Percentiles rank a stretch among this genome's conserved stretches.
phyloP scores from a whole-genome alignment of 352 stramenopile species.

The Pythium dissotocum region DNA sequence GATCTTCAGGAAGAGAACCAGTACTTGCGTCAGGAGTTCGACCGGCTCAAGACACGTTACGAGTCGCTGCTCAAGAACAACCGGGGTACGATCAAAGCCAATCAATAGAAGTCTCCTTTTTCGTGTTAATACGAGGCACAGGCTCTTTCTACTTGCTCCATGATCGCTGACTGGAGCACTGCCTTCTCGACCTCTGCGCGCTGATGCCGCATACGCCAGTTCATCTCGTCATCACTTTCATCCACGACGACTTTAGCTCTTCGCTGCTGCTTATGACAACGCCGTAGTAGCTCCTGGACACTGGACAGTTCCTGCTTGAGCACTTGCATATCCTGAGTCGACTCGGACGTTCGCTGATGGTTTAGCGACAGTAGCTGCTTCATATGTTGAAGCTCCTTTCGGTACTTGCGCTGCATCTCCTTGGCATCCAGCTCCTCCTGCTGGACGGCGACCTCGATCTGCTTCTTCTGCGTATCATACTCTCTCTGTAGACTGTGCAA shows the following conservation, averaged over 20 bases:
- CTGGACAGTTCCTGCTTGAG: constrained; percentile 51
- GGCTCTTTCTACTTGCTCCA: constrained; percentile 39
- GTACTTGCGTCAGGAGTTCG: constrained; percentile 66
- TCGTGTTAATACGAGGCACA: not conserved
- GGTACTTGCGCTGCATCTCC: constrained; percentile 30
- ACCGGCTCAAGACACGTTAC: constrained; percentile 66
- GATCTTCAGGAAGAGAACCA: constrained; percentile 71
- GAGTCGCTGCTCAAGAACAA: constrained; percentile 35
- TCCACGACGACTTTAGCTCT: not conserved
- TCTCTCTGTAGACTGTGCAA: constrained; percentile 31
- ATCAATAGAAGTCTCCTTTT: not conserved
- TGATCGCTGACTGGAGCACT: constrained; percentile 41
- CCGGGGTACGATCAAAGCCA: constrained; percentile 12
- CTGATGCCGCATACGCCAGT: constrained; percentile 13
- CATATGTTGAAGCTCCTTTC: constrained; percentile 44
- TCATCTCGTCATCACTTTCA: constrained; percentile 6
- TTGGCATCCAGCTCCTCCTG: constrained; percentile 26
- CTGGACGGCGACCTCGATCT: constrained; percentile 22
- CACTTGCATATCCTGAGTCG: constrained; percentile 47
- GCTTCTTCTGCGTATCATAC: constrained; percentile 16
- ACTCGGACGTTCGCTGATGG: constrained; percentile 45
- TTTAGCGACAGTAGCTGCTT: constrained; percentile 50
- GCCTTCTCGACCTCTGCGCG: constrained; percentile 33
- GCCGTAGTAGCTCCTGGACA: constrained; percentile 48
- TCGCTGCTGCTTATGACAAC: constrained; percentile 27